Evolutionary conservation across 768 basidiomycete genomes (phyloP).

Genomic region (Glaciozyma antarctica): DNA sequence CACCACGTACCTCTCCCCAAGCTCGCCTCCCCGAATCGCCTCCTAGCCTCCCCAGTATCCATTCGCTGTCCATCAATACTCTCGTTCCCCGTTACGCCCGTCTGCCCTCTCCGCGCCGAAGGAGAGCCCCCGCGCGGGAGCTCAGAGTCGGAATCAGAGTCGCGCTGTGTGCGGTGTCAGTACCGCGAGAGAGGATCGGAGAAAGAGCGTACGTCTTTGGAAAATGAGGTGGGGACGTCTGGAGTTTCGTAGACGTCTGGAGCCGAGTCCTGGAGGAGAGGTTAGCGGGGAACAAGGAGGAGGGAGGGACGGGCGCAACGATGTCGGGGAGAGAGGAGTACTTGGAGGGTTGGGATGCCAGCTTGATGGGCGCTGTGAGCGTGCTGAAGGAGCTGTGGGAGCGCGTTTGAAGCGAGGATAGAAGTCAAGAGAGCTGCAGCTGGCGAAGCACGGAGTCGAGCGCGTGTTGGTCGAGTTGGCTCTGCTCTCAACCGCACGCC

Average conservation of each 20-base stretch:
- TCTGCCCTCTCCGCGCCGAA: not conserved
- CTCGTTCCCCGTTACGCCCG: not conserved
- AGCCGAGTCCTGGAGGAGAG: conserved; percentile 61
- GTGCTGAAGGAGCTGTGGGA: not conserved
- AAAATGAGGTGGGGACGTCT: conserved; percentile 53
- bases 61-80: conserved; percentile 13
- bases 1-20: not conserved
- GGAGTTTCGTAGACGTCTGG: conserved; percentile 89
- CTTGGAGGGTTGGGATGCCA: conserved; percentile 47
- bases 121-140: conserved; percentile 14
- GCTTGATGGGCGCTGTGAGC: not conserved
- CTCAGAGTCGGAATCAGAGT: conserved; percentile 32
- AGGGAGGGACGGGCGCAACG: not conserved
- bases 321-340: conserved; percentile 89
- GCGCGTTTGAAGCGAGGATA: too few relatives aligned
- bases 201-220: conserved; percentile 28
- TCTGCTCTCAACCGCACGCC: not conserved
- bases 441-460: too few relatives aligned
- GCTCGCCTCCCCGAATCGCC: conserved; percentile 15
- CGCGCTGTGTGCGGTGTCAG: conserved; percentile 19
- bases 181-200: not conserved
- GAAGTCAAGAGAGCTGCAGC: too few relatives aligned
- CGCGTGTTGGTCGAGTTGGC: not conserved
- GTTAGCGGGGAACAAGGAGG: not conserved
- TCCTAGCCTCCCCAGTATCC: conserved; percentile 17